A percentile compares a stretch with the other conserved stretches of the same genome.
Conservation (phyloP, 768 basidiomycete species). For the Agaricus sinodeliciosus region DNA sequence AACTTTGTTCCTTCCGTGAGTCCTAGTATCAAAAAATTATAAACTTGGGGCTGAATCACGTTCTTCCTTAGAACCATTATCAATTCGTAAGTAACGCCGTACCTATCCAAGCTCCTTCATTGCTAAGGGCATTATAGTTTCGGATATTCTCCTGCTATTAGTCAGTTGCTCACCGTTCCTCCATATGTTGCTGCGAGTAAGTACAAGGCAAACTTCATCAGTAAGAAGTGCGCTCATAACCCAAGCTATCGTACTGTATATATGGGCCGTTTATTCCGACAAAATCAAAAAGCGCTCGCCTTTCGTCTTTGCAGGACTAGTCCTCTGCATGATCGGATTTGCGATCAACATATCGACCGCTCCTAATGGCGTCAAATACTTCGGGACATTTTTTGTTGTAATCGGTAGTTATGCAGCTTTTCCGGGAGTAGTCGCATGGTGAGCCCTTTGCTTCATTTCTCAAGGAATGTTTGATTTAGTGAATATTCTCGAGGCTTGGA, state of each 20-base stretch:
- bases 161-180: constrained; percentile 62
- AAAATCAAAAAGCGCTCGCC: constrained; percentile 45
- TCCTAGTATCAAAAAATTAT: neutral
- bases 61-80: constrained; percentile 47
- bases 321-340: constrained; percentile 51
- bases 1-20: constrained; percentile 65
- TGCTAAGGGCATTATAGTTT: constrained; percentile 31
- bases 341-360: constrained; percentile 54
- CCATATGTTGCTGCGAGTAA: constrained; percentile 59
- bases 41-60: neutral
- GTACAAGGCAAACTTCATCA: constrained; percentile 14
- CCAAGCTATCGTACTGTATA: constrained; percentile 45
- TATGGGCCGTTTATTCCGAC: constrained; percentile 56
- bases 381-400: constrained; percentile 66
- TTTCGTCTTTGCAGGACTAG: constrained; percentile 48
- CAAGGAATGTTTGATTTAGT: neutral
- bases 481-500: constrained; percentile 40
- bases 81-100: constrained; percentile 27
- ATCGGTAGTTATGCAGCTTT: constrained; percentile 55
- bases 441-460: constrained; percentile 5
- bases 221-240: neutral
- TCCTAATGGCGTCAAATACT: constrained; percentile 54
- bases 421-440: constrained; percentile 62
- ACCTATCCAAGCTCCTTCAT: neutral
- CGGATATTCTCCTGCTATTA: constrained; percentile 48